Evolutionary conservation across 495 filamentous ascomycete species (phyloP).

Genomic region (Neurospora sp.): DNA sequence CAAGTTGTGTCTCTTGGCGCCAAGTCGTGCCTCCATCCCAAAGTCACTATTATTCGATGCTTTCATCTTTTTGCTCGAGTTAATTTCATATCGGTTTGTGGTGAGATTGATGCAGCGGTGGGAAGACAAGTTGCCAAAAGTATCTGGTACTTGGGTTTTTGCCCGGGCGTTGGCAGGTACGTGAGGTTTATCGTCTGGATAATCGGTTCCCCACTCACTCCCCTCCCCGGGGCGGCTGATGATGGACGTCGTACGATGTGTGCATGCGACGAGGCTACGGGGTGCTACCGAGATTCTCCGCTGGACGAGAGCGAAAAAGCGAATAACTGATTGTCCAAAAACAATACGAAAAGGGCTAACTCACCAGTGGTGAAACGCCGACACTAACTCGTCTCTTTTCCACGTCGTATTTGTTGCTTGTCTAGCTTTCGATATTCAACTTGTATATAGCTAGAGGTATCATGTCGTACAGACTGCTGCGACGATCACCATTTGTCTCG

Average conservation of each 20-base stretch:
- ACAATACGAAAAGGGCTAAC: background rate
- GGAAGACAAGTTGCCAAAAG: too few relatives aligned
- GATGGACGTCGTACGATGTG: background rate
- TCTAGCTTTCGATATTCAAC: background rate
- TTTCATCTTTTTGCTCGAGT: too few relatives aligned
- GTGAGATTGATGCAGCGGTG: too few relatives aligned
- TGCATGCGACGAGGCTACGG: background rate
- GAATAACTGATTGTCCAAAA: background rate
- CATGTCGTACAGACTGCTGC: background rate
- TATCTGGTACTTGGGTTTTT: too few relatives aligned
- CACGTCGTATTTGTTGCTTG: background rate
- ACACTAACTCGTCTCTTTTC: background rate
- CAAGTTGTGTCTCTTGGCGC: too few relatives aligned
- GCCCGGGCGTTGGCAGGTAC: too few relatives aligned
- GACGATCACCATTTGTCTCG: background rate
- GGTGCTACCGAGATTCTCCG: background rate
- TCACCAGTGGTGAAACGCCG: background rate
- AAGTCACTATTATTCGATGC: too few relatives aligned
- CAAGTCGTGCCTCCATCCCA: too few relatives aligned
- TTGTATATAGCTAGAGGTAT: background rate
- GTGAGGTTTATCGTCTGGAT: too few relatives aligned
- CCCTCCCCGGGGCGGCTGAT: background rate
- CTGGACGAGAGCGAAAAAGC: background rate
- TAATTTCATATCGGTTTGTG: too few relatives aligned
- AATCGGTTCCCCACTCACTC: background rate